phyloP scores from a whole-genome alignment of 2,329 filamentous ascomycete genomes.

The Dothiorella sarmentorum region DNA sequence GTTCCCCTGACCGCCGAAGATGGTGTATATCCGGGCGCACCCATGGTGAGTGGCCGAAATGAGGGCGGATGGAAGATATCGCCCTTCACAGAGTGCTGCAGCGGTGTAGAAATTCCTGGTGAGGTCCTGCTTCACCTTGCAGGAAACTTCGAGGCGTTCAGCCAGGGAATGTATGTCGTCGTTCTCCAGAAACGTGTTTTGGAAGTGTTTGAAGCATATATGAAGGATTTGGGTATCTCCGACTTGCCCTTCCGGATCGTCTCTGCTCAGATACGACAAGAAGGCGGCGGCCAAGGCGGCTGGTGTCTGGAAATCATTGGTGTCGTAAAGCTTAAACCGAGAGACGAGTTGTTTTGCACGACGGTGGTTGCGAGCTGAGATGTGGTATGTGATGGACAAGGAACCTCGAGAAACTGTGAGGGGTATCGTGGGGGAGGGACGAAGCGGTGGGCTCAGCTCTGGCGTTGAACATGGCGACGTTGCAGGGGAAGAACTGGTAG shows the following conservation, averaged over 20 bases:
- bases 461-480: background rate
- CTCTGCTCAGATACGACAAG: background rate
- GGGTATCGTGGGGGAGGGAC: background rate
- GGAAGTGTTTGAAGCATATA: background rate
- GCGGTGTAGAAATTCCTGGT: constrained; percentile 22
- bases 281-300: background rate
- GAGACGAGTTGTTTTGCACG: background rate
- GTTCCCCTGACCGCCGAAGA: constrained; percentile 33
- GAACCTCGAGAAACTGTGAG: background rate
- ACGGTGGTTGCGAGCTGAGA: background rate
- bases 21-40: constrained; percentile 18
- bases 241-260: background rate
- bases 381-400: background rate
- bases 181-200: background rate
- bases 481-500: background rate
- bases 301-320: background rate
- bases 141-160: background rate
- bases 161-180: constrained; percentile 5
- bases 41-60: constrained; percentile 21
- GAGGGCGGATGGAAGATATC: background rate
- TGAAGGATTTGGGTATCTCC: background rate
- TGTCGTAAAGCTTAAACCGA: background rate
- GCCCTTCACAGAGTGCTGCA: background rate
- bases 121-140: constrained; percentile 18
- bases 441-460: background rate